phyloP scores from a whole-genome alignment of 371 early-diverging fungal genomes.

The Apophysomyces trapeziformis region DNA sequence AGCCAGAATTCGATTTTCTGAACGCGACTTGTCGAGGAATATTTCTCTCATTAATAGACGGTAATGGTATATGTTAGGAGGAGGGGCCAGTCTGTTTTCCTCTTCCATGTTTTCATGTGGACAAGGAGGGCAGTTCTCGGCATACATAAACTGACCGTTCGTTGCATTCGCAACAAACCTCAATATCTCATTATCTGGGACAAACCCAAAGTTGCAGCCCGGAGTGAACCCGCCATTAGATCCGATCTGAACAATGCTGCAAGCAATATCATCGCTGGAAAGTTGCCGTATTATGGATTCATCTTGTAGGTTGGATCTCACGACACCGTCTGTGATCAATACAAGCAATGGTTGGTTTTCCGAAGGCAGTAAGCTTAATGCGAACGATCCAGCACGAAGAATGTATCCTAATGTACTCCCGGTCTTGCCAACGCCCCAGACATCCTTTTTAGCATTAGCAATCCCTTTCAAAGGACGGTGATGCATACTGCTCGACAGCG shows the following conservation, averaged over 20 bases:
- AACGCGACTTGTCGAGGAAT: conserved; percentile 54
- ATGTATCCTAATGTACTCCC: conserved; percentile 66
- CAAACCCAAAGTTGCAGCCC: conserved; percentile 82
- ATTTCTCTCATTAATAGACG: conserved; percentile 71
- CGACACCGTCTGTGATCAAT: conserved; percentile 86
- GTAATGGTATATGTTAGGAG: conserved; percentile 84
- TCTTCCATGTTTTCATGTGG: not conserved
- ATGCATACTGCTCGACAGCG: conserved; percentile 5
- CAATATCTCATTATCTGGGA: conserved; percentile 87
- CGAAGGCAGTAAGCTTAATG: conserved; percentile 69
- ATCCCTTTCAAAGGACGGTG: conserved; percentile 14
- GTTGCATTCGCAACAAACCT: conserved; percentile 81
- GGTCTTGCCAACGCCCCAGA: conserved; percentile 66
- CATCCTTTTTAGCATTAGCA: conserved; percentile 39
- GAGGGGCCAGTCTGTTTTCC: not conserved
- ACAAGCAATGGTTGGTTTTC: conserved; percentile 73
- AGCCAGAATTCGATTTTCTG: conserved; percentile 33
- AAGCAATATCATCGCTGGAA: conserved; percentile 59
- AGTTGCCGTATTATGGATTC: conserved; percentile 52
- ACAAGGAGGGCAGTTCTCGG: conserved; percentile 60
- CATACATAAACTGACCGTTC: conserved; percentile 81
- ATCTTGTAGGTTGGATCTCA: conserved; percentile 65
- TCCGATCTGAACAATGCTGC: conserved; percentile 86
- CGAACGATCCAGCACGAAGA: conserved; percentile 70
- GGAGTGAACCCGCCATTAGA: conserved; percentile 63